phyloP scores from a whole-genome alignment of 2,329 filamentous ascomycete genomes.

The Pseudogymnoascus sp. region DNA sequence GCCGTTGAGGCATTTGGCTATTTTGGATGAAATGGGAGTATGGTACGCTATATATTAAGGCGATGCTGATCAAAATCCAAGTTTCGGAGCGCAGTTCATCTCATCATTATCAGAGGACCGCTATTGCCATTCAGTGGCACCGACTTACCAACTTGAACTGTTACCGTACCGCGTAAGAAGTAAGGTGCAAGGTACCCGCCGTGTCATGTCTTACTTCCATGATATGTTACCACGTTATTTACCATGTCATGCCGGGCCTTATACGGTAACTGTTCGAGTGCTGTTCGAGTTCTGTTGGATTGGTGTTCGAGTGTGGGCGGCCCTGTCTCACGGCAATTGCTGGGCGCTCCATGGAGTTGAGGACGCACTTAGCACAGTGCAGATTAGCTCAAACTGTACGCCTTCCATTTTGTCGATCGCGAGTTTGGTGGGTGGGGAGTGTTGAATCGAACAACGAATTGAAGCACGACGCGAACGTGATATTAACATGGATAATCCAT shows the following conservation, averaged over 20 bases:
- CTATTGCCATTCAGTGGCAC: background rate
- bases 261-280: slow-evolving; percentile 3
- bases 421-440: background rate
- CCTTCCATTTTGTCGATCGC: slow-evolving; percentile 3
- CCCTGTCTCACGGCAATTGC: background rate
- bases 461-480: background rate
- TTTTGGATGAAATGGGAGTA: background rate
- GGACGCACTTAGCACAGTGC: background rate
- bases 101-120: background rate
- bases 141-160: background rate
- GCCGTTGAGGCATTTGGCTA: no score
- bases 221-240: background rate
- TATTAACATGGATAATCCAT: background rate
- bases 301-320: background rate
- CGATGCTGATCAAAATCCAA: background rate
- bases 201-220: background rate
- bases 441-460: background rate
- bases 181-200: background rate
- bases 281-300: background rate
- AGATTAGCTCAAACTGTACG: background rate
- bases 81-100: background rate
- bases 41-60: background rate
- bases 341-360: background rate
- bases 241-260: background rate
- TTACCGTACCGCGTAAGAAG: background rate